phyloP scores from a whole-genome alignment of 768 basidiomycete genomes.

The Suillus discolor region DNA sequence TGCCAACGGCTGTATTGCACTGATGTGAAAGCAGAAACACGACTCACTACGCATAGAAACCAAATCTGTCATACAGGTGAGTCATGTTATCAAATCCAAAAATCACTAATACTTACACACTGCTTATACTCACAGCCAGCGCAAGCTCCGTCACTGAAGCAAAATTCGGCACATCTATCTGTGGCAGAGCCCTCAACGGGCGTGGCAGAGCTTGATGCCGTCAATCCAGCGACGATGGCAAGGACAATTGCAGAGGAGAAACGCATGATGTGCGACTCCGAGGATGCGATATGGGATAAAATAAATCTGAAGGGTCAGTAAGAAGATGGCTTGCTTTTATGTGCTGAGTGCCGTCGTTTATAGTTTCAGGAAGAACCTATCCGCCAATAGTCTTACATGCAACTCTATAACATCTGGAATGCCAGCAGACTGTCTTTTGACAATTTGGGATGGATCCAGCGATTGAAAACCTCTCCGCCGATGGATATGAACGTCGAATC shows the following conservation, averaged over 20 bases:
- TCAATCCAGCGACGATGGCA: background rate
- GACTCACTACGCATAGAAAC: no score
- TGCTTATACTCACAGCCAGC: fast-evolving
- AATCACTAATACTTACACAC: background rate
- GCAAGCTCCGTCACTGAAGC: background rate
- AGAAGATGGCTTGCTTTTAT: background rate
- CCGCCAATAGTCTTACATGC: background rate
- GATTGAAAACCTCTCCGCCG: no score
- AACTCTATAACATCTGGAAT: background rate
- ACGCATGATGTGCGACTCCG: background rate
- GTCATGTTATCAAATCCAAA: background rate
- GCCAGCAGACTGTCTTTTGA: no score
- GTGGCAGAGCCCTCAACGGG: background rate
- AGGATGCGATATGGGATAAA: background rate
- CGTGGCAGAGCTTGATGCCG: background rate
- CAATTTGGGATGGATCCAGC: background rate
- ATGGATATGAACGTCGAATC: no score
- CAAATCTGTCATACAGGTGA: background rate
- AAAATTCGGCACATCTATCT: background rate
- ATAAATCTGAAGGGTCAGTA: background rate
- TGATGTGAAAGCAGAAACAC: background rate
- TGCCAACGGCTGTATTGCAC: background rate
- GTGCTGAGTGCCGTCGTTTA: background rate
- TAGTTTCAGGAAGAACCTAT: background rate
- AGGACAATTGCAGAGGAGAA: background rate